Evolutionary conservation across 2,329 filamentous ascomycete genomes (phyloP), one percentile per base, ranked within the genome.

Genomic region (Pleoardoris graminearum): DNA sequence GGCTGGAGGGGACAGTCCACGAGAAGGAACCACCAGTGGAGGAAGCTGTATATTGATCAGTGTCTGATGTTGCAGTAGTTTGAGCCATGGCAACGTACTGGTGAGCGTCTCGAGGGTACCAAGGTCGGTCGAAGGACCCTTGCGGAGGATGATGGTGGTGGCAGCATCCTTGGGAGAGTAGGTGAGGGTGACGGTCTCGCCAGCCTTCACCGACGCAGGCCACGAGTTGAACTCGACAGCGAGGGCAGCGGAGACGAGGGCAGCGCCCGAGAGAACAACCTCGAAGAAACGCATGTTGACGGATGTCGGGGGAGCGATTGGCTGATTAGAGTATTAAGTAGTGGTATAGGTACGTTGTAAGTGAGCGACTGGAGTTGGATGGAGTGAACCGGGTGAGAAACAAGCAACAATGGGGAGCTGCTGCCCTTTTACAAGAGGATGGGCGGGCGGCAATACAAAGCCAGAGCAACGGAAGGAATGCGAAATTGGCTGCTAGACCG

Each of bases 131-230:
- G 79, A 68, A 16, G 68, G 53, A 39, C 84, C 84, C 70, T 82
- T 76, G 58, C 80, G 77, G 37, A 87, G 76, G 49, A 77, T 78
- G 60, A 87, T 79, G 35, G 79, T 84, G 32, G 81, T 80, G 6
- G 80, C 77, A 72, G 61, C 59, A 52, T 71, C 67, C 49, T 75
- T 71, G 41, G 74, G 75, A 51, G 78, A 64, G 78, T 80, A 84
- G 48, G 73, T 78, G 44, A 84, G 66, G 12, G 70, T 78, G 55
- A 76, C 72, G 23, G 75, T 72, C 61, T 81, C 64, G 42, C 83
- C 83, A 48, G 77, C 76, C 43, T 73, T 64, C 48, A 84, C 72
- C 42, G 74, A 67, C 25, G 68, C 67, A 8, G 81, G 80, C 61
- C 80, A 79, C 37, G 75, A 73, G 56, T 82, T 83, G 74, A 85